phyloP scores from a whole-genome alignment of 768 basidiomycete species.

The Russula lepida region DNA sequence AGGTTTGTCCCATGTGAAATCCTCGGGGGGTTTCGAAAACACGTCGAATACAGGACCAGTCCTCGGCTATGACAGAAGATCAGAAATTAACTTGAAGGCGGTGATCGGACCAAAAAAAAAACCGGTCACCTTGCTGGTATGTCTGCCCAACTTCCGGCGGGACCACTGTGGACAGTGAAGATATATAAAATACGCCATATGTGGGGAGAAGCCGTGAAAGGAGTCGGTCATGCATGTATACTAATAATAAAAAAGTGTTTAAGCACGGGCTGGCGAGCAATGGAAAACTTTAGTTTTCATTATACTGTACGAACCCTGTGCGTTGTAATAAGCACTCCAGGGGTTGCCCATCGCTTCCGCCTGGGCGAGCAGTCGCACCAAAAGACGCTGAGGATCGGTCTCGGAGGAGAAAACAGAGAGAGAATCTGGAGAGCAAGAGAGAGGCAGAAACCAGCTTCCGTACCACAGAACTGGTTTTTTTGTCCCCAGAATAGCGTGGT shows the following conservation, averaged over 20 bases:
- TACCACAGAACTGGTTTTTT: slow-evolving; percentile 17
- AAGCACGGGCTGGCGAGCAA: not conserved
- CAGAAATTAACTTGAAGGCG: no score
- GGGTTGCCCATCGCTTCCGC: slow-evolving; percentile 6
- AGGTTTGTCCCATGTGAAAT: not conserved
- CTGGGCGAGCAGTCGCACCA: slow-evolving; percentile 4
- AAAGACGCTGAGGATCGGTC: not conserved
- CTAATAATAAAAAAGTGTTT: no score
- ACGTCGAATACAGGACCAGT: slow-evolving; percentile 6
- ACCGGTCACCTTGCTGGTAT: not conserved
- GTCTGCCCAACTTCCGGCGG: not conserved
- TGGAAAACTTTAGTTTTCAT: not conserved
- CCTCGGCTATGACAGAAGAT: not conserved
- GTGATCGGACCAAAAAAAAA: no score
- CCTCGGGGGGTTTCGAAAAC: slow-evolving; percentile 14
- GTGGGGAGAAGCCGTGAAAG: slow-evolving; percentile 7
- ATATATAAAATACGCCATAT: slow-evolving; percentile 9
- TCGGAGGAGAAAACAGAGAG: not conserved
- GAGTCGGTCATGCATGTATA: slow-evolving; percentile 18
- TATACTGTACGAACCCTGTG: slow-evolving; percentile 13
- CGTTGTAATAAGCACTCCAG: slow-evolving; percentile 19
- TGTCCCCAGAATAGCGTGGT: slow-evolving; percentile 6
- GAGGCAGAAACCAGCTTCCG: slow-evolving; percentile 16
- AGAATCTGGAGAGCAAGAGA: slow-evolving; percentile 1
- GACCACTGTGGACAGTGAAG: slow-evolving; percentile 1